Evolutionary conservation across 495 filamentous ascomycete genomes (phyloP).

Genomic region (Aspergillus indologenus): DNA sequence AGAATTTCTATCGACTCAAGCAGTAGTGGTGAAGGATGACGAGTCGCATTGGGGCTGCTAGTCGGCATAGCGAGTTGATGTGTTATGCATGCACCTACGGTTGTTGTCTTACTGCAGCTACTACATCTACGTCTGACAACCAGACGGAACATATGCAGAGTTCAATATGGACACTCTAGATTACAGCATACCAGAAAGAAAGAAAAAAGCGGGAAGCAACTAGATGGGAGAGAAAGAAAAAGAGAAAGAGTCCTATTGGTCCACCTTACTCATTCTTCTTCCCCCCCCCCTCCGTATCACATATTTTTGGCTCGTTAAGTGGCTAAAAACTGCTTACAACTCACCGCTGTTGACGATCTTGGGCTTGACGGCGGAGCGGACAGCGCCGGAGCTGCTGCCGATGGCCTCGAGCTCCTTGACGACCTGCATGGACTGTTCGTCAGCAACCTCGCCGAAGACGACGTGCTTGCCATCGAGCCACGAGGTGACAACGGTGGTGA

Average conservation of each 20-base stretch:
- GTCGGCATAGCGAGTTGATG: too few relatives aligned
- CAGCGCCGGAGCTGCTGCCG: slow-evolving; percentile 58
- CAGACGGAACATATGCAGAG: slow-evolving; percentile 5
- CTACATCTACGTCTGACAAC: too few relatives aligned
- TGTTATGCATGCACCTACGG: too few relatives aligned
- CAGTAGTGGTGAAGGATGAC: too few relatives aligned
- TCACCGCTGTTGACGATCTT: slow-evolving; percentile 63
- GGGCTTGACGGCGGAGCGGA: slow-evolving; percentile 62
- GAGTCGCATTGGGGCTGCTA: too few relatives aligned
- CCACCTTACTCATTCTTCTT: neutral
- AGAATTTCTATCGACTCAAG: neutral
- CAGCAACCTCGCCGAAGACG: slow-evolving; percentile 91
- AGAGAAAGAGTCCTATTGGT: neutral
- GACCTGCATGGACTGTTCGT: slow-evolving; percentile 56
- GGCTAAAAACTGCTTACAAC: slow-evolving; percentile 36
- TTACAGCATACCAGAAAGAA: slow-evolving; percentile 22
- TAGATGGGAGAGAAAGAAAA: neutral
- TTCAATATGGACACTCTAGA: slow-evolving; percentile 25
- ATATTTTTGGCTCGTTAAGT: neutral
- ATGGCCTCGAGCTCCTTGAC: slow-evolving; percentile 73
- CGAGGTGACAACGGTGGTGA: slow-evolving; percentile 87
- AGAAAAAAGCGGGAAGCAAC: neutral
- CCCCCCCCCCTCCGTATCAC: slow-evolving; percentile 5
- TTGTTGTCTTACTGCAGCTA: too few relatives aligned
- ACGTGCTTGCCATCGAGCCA: slow-evolving; percentile 98